Evolutionary conservation across 2,329 filamentous ascomycete species (phyloP), one percentile per base, ranked within the genome.

Genomic region (Elsinoe australis): DNA sequence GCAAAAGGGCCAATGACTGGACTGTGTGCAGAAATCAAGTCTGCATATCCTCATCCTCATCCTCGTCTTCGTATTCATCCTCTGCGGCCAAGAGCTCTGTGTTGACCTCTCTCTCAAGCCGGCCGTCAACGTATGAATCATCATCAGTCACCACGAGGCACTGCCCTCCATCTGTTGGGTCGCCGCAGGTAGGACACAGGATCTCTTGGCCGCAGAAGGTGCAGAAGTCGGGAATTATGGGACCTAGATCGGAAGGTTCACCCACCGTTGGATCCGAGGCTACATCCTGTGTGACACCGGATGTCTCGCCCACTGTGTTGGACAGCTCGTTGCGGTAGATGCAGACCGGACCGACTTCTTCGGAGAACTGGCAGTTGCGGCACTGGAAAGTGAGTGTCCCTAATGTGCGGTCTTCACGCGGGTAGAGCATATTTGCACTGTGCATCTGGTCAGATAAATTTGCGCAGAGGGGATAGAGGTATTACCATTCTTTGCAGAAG

Each of bases 261-360:
- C 90, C 79, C 83, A 98, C 90, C 81, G 94, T 98, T 69, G 92
- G 92, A 78, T 98, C 92, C 63, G 87, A 89, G 64, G 84, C 87
- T 61, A 98, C 89, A 71, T 98, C 94, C 69, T 94, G 87, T 53
- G 90, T 95, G 60, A 96, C 90, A 70, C 94, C 92, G 51, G 92
- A 90, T 32, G 90, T 96, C 70, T 95, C 92, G 61, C 89, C 88
- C 19, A 90, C 85, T 52, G 87, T 85, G 64, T 84, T 94, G 69
- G 87, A 87, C 60, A 98, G 81, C 58, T 90, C 80, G 69, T 96
- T 94, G 66, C 94, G 87, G 73, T 92, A 98, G 61, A 96, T 87
- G 69, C 92, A 96, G 53, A 87, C 83, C 12, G 87, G 89, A 66
- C 89, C 95, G 52, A 86, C 82, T 17, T 87, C 90, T 53, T 80